Conservation (phyloP, 148 eudicot species). For the Chenopodium suecicum region DNA sequence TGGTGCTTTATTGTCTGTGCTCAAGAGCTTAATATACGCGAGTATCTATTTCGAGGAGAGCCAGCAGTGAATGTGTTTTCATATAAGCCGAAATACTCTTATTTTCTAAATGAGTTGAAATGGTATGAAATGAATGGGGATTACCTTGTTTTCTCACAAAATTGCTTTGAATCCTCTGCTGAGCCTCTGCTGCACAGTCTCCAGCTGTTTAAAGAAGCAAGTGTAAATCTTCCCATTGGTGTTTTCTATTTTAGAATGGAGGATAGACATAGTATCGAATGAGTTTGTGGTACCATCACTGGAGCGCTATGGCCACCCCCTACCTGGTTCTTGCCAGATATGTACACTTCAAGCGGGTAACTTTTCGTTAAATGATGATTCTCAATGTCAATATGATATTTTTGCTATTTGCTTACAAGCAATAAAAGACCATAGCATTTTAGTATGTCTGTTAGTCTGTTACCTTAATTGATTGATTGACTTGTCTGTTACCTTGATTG, state of each 20-base stretch:
- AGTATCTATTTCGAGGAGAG: neutral
- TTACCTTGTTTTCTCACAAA: neutral
- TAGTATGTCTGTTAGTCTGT: neutral
- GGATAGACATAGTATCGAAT: neutral
- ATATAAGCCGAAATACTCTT: neutral
- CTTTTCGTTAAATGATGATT: neutral
- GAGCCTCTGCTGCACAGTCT: neutral
- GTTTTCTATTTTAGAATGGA: neutral
- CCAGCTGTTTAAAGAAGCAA: neutral
- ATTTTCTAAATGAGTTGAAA: neutral
- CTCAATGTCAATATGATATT: neutral
- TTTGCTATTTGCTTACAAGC: neutral
- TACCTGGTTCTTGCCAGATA: constrained; percentile 19
- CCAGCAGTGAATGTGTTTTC: too few species aligned
- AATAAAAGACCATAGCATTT: neutral
- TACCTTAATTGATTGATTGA: neutral
- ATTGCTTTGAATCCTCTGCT: neutral
- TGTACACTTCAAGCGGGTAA: constrained; percentile 4
- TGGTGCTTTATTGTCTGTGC: neutral
- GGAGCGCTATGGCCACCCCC: constrained; percentile 20
- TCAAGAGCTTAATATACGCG: neutral
- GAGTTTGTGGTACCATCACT: neutral
- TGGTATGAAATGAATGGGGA: neutral
- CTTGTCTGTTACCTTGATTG: neutral
- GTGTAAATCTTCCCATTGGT: neutral